These are phyloP conservation scores for Mrakia gelida DNA, from an alignment of 768 basidiomycete genomes.

Conservation along the genomic window DNA sequence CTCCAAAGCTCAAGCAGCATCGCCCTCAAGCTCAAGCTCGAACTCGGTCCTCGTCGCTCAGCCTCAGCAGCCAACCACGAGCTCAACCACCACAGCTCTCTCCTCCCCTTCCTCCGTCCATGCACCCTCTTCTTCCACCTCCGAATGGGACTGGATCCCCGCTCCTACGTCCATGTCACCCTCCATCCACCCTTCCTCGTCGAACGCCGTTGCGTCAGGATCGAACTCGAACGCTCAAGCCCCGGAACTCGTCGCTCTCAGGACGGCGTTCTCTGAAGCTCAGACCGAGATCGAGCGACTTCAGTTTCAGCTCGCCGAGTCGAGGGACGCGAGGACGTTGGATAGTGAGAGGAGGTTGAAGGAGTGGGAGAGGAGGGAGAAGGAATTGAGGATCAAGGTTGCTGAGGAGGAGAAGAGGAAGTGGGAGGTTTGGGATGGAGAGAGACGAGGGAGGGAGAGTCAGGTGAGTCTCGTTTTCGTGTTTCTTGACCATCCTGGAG, in stretches of 20 bases:
- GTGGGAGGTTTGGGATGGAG: slow-evolving; percentile 19
- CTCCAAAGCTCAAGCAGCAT: background rate
- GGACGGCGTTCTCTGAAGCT: background rate
- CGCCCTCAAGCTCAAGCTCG: background rate
- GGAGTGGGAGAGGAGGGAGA: slow-evolving; percentile 13
- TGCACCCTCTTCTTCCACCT: background rate
- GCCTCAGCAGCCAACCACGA: background rate
- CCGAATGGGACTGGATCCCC: slow-evolving; percentile 5
- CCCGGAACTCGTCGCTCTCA: background rate
- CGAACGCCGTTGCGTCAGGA: slow-evolving; percentile 7
- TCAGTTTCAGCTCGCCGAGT: slow-evolving; percentile 8
- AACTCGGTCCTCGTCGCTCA: background rate
- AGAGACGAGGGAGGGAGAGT: background rate
- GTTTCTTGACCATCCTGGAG: background rate
- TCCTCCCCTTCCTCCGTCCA: background rate
- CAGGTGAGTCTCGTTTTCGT: background rate
- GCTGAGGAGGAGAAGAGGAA: slow-evolving; percentile 13
- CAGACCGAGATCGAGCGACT: slow-evolving; percentile 1
- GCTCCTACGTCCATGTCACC: background rate
- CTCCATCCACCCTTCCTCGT: background rate
- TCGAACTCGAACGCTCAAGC: background rate
- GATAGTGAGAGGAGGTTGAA: background rate
- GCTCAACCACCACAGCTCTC: background rate
- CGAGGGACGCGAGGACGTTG: background rate
- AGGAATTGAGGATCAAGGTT: background rate